Evolutionary conservation across 1,139 yeast species (phyloP).

Genomic region (Waltiozyma sp.): DNA sequence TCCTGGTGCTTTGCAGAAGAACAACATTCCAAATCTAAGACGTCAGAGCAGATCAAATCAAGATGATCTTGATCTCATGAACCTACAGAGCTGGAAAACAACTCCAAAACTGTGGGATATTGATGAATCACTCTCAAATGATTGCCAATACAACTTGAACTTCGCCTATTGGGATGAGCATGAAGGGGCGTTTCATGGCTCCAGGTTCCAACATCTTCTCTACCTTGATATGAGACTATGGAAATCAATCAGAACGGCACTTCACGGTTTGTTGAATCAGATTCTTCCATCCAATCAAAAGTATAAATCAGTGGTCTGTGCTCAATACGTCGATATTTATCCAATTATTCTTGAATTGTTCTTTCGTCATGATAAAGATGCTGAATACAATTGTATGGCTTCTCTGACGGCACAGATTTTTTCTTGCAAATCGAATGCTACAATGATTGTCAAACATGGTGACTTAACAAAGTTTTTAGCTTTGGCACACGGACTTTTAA

Average conservation of each 20-base stretch:
- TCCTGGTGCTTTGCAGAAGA: conserved; percentile 4
- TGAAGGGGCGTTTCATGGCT: conserved; percentile 38
- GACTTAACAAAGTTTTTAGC: conserved; percentile 60
- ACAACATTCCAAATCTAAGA: not conserved
- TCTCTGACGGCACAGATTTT: conserved; percentile 77
- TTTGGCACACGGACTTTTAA: conserved; percentile 52
- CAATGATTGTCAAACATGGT: conserved; percentile 58
- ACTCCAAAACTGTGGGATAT: conserved; percentile 27
- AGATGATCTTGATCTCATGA: not conserved
- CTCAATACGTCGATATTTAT: conserved; percentile 76
- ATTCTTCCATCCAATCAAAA: conserved; percentile 57
- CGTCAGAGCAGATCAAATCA: conserved; percentile 7
- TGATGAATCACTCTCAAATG: conserved; percentile 29
- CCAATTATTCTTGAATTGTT: conserved; percentile 70
- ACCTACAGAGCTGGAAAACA: conserved; percentile 25
- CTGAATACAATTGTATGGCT: conserved; percentile 68
- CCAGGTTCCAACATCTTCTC: conserved; percentile 68
- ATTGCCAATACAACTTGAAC: conserved; percentile 34
- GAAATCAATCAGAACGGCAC: conserved; percentile 47
- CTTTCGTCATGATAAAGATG: conserved; percentile 64
- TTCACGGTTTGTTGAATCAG: conserved; percentile 62
- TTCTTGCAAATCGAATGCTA: conserved; percentile 73
- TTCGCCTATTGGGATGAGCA: conserved; percentile 16
- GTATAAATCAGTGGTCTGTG: conserved; percentile 51
- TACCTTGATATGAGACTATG: conserved; percentile 64